phyloP scores from a whole-genome alignment of 176 grass and related monocot genomes.

The Avena sativa region DNA sequence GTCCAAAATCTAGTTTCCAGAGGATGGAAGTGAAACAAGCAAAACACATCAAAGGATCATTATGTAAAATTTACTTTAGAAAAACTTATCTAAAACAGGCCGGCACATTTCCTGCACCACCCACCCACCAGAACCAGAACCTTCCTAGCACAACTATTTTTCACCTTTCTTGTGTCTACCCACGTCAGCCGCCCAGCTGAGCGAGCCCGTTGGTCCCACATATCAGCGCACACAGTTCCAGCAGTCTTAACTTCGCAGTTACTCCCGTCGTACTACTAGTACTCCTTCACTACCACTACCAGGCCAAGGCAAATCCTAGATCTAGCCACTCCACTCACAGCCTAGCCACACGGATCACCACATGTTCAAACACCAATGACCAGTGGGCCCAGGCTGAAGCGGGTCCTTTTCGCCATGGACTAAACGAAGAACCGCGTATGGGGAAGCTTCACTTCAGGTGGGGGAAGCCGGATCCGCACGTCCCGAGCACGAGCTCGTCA shows the following conservation, averaged over 20 bases:
- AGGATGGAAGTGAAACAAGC: not conserved
- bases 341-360: not conserved
- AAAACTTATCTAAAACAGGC: constrained; percentile 23
- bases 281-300: constrained; percentile 24
- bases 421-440: rapidly evolving
- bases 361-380: not conserved
- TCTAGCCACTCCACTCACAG: constrained; percentile 19
- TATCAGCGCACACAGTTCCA: constrained; percentile 22
- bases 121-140: constrained; percentile 39
- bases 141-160: constrained; percentile 43
- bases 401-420: not conserved
- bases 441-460: not conserved
- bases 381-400: rapidly evolving
- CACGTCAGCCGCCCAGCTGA: not conserved
- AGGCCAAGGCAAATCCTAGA: constrained; percentile 35
- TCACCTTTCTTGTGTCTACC: not conserved
- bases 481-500: constrained; percentile 48
- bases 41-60: not conserved
- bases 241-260: constrained; percentile 10
- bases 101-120: constrained; percentile 44
- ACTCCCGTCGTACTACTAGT: not conserved
- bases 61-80: not conserved
- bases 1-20: not conserved
- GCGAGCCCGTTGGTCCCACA: not conserved
- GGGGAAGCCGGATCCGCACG: constrained; percentile 20